Evolutionary conservation across 139 green algal genomes (phyloP), one percentile per base, ranked within the genome.

Genomic region (Coccomyxa sp.): DNA sequence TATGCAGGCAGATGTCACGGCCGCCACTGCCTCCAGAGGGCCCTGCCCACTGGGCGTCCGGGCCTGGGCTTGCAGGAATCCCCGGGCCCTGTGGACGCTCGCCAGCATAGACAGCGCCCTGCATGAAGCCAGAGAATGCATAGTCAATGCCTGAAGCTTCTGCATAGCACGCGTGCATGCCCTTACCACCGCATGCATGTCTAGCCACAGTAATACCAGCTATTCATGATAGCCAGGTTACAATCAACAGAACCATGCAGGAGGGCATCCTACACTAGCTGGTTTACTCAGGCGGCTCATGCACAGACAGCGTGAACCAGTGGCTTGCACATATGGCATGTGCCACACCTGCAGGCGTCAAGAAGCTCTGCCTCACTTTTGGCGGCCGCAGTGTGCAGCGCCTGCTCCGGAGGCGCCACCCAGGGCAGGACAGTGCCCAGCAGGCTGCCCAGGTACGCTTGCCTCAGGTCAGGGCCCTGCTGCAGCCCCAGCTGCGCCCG

Each of bases 321-420:
- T 64, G 5, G 50, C 50, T 31, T 64, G 2, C 18, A 64, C 18
- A 18, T 64, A 64, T 64, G 22, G 27, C 5, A 6, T 64, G 27
- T 18, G 50, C 64, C 68, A 39, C 79, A 88, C 88, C 85, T 87
- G 87, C 87, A 92, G 5, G 84, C 92, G 54, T 97, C 92, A 39
- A 93, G 44, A 50, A 97, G 81, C 71, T 89, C 70, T 12, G 34
- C 80, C 73, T 91, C 88, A 40, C 87, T 81, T 4, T 77, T 81
- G 10, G 76, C 40, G 12, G 75, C 78, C 34, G 87, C 89, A 2
- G 68, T 73, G 34, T 81, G 75, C 54, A 95, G 73, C 14, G 79
- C 84, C 34, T 75, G 44, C 2, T 87, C 73, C 37, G 84, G 68
- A 0, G 87, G 84, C 37, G 41, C 31, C 9, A 88, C 72, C 87